Evolutionary conservation across 305 asterid species (phyloP).

Genomic region (Solanum aculeatissimum): DNA sequence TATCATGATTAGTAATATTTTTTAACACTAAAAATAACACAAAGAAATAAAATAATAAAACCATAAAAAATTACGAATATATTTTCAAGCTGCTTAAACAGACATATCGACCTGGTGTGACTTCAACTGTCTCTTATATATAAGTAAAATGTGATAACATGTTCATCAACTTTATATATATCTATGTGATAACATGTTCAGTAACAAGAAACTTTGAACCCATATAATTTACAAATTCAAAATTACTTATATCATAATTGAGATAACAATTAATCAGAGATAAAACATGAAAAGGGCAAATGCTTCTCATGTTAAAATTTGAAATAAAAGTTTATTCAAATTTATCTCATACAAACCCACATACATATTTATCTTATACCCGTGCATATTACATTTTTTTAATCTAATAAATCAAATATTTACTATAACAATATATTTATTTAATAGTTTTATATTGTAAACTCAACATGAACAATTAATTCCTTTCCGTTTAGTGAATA

Average conservation of each 20-base stretch:
- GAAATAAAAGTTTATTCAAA: too few relatives aligned
- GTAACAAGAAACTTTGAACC: background rate
- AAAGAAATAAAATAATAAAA: too few relatives aligned
- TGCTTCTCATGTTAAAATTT: background rate
- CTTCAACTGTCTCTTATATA: too few relatives aligned
- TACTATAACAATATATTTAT: background rate
- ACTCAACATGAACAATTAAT: background rate
- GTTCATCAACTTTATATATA: background rate
- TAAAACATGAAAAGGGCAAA: background rate
- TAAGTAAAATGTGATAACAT: too few relatives aligned
- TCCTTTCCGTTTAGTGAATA: background rate
- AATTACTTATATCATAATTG: background rate
- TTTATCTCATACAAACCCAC: too few relatives aligned
- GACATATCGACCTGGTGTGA: too few relatives aligned
- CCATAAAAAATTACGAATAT: too few relatives aligned
- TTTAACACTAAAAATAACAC: too few relatives aligned
- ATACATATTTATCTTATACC: background rate
- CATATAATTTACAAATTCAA: background rate
- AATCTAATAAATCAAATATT: background rate
- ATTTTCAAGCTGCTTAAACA: too few relatives aligned
- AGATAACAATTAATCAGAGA: background rate
- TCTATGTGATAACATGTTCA: background rate
- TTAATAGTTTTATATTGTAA: background rate
- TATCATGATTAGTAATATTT: too few relatives aligned
- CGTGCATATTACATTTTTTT: background rate